phyloP scores from a whole-genome alignment of 179 eudicot genomes.

The Heliamphora pulchella region DNA sequence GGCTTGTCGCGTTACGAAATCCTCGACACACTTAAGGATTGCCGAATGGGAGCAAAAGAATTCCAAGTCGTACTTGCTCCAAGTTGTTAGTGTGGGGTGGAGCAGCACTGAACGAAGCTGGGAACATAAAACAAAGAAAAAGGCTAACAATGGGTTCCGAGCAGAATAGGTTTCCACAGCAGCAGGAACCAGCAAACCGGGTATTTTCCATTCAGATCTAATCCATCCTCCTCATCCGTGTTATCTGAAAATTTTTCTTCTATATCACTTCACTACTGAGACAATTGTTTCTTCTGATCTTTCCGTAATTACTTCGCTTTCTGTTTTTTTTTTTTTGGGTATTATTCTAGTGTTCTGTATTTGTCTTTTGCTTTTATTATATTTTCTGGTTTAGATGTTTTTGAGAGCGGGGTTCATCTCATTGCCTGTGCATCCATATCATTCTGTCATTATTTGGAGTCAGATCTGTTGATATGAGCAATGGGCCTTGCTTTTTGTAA shows the following conservation, averaged over 20 bases:
- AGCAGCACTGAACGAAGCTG: background rate
- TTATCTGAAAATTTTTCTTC: constrained; percentile 15
- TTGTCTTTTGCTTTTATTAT: background rate
- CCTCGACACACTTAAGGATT: no score
- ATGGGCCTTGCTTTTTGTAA: background rate
- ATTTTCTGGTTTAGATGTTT: background rate
- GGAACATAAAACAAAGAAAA: no score
- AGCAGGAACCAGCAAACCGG: constrained; percentile 41
- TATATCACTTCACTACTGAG: background rate
- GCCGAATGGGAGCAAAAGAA: no score
- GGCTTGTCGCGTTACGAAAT: no score
- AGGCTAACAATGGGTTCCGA: constrained; percentile 47
- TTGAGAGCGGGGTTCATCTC: background rate
- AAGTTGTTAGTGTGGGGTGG: constrained; percentile 4
- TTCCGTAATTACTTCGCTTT: background rate
- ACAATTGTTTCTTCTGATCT: background rate
- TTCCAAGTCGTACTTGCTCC: no score
- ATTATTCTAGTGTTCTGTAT: background rate
- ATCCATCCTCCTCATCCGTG: constrained; percentile 6
- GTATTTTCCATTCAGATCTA: constrained; percentile 34
- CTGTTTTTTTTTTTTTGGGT: background rate
- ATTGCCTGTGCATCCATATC: constrained; percentile 4
- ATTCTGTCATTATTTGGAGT: background rate
- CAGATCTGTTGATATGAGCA: background rate
- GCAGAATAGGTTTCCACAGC: constrained; percentile 64